Conservation (phyloP, 768 basidiomycete genomes). For the Tulasnella sp. region DNA sequence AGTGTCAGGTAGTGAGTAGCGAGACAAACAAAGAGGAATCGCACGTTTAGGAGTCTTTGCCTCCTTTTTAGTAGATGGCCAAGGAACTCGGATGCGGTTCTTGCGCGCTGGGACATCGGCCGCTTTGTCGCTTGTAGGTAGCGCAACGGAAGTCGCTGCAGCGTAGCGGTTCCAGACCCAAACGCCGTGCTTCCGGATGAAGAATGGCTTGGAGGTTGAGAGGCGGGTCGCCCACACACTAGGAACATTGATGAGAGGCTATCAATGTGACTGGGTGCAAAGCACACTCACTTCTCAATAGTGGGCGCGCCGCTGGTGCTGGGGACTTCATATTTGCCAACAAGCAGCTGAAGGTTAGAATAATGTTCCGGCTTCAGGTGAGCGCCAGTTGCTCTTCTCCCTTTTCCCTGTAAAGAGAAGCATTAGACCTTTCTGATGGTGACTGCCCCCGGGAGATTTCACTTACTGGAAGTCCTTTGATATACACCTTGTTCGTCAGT, state of each 20-base stretch:
- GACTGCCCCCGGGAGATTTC: conserved; percentile 33
- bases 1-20: conserved; percentile 23
- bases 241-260: background rate
- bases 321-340: conserved; percentile 62
- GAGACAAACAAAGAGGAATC: background rate
- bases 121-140: conserved; percentile 34
- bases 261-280: background rate
- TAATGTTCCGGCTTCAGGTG: conserved; percentile 61
- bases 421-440: background rate
- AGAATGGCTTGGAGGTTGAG: conserved; percentile 56
- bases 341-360: conserved; percentile 71
- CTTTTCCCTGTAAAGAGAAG: conserved; percentile 31
- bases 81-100: conserved; percentile 52
- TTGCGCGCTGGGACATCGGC: conserved; percentile 42
- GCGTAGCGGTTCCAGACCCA: conserved; percentile 74
- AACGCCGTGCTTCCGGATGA: conserved; percentile 51
- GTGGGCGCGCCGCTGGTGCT: conserved; percentile 31
- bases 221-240: conserved; percentile 78
- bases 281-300: conserved; percentile 33
- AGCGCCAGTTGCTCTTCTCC: conserved; percentile 33
- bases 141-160: conserved; percentile 53
- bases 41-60: conserved; percentile 17
- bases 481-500: conserved; percentile 61
- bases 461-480: conserved; percentile 47
- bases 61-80: conserved; percentile 50